Base-by-base conservation (phyloP, 2,329 filamentous ascomycete genomes). In the Hansfordia pulvinata region DNA sequence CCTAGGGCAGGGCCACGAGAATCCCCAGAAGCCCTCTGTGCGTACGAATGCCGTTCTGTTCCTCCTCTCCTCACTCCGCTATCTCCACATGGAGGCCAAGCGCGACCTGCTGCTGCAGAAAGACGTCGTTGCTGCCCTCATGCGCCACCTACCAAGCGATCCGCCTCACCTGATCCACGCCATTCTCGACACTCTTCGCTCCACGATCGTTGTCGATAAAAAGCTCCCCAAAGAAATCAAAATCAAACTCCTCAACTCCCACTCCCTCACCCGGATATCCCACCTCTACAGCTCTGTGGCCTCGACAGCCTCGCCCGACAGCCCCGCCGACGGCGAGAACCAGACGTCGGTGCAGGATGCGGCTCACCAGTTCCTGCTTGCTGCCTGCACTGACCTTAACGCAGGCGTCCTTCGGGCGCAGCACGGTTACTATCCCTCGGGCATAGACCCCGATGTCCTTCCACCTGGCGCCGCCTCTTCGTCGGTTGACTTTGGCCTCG, bases 31-130 rank as follows among this genome's bases (percentile, higher is more conserved):
- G 40, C 80, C 85, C 3, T 86, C 85, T 6, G 67, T 93, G 11
- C 69, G 90, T 28, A 83, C 82, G 2, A 84, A 86, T 43, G 80
- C 86, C 7, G 65, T 93, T 28, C 71, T 78, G 20, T 86, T 93
- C 48, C 59, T 94, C 18, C 55, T 94, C 32, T 73, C 77, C 14
- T 76, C 83, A 35, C 58, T 98, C 35, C 82, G 75, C 42, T 81
- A 83, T 39, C 67, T 94, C 30, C 74, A 81, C 35, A 61, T 75
- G 5, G 72, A 79, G 33, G 76, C 77, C 10, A 93, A 92, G 52
- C 74, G 66, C 33, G 86, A 93, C 41, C 66, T 98, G 5, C 57
- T 98, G 59, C 77, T 75, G 19, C 82, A 92, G 43, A 68, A 70
- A 35, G 76, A 78, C 34, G 56, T 85, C 11, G 65, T 80, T 16